phyloP scores from a whole-genome alignment of 1,284 basidiomycete species.

The Phellinidium pouzarii region DNA sequence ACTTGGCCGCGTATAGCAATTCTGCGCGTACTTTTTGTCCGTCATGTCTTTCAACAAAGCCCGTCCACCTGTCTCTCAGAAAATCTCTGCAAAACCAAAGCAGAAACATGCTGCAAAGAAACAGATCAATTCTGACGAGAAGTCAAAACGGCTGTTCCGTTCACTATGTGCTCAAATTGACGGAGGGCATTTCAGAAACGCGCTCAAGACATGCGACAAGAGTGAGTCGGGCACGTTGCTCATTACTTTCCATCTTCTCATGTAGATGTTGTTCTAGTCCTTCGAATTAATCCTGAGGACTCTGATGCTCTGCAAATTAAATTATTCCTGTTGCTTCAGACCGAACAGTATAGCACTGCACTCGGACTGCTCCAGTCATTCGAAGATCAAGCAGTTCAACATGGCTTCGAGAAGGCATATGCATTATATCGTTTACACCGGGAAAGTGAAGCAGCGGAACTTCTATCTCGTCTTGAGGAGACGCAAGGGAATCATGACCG shows the following conservation, averaged over 20 bases:
- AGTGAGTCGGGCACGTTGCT: conserved; percentile 41
- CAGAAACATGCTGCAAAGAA: conserved; percentile 27
- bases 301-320: conserved; percentile 71
- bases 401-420: conserved; percentile 72
- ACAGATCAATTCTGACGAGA: conserved; percentile 48
- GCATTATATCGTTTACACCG: conserved; percentile 74
- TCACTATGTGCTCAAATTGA: conserved; percentile 81
- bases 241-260: not conserved
- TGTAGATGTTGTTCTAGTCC: conserved; percentile 42
- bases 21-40: not conserved
- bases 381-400: conserved; percentile 26
- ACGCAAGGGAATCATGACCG: conserved; percentile 38
- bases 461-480: conserved; percentile 46
- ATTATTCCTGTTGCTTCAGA: conserved; percentile 77
- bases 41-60: conserved; percentile 14
- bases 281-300: conserved; percentile 62
- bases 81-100: conserved; percentile 11
- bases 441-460: conserved; percentile 56
- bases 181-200: conserved; percentile 72
- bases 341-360: conserved; percentile 65
- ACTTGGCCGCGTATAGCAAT: not conserved
- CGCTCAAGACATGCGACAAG: conserved; percentile 85
- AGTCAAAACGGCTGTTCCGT: conserved; percentile 65
- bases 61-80: not conserved
- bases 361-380: conserved; percentile 38